Evolutionary conservation across 1,284 basidiomycete genomes (phyloP).

Genomic region (Mycosarcoma mackinlayi): DNA sequence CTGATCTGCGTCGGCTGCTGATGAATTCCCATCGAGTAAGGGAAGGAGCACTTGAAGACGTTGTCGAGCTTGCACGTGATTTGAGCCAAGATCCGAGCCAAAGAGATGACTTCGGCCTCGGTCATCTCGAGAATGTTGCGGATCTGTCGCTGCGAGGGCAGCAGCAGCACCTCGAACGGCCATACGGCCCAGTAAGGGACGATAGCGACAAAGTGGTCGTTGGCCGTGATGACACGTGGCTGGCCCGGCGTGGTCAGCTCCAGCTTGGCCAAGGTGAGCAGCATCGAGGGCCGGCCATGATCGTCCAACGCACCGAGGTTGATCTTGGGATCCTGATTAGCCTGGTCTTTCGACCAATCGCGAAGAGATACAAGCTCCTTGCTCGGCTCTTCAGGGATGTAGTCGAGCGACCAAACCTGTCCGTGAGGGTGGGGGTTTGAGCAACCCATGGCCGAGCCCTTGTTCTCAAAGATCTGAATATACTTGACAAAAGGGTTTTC

Average conservation of each 20-base stretch:
- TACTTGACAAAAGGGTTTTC: conserved; percentile 66
- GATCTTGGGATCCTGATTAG: conserved; percentile 25
- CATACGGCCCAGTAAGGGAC: conserved; percentile 97
- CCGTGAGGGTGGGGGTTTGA: conserved; percentile 96
- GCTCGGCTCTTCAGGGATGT: conserved; percentile 62
- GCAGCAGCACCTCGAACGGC: conserved; percentile 85
- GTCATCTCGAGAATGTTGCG: conserved; percentile 52
- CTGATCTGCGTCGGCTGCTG: conserved; percentile 76
- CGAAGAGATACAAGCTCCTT: conserved; percentile 53
- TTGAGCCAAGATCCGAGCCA: conserved; percentile 71
- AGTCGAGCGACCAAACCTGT: conserved; percentile 80
- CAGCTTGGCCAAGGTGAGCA: conserved; percentile 84
- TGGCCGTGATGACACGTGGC: conserved; percentile 76
- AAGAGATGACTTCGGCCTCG: conserved; percentile 33
- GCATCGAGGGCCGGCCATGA: conserved; percentile 76
- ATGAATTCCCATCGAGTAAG: conserved; percentile 92
- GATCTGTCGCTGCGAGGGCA: conserved; percentile 55
- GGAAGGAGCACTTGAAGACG: conserved; percentile 77
- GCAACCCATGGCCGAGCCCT: conserved; percentile 94
- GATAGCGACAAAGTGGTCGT: conserved; percentile 84
- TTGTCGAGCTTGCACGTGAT: conserved; percentile 64
- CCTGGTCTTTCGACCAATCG: conserved; percentile 49
- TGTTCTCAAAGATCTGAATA: conserved; percentile 77
- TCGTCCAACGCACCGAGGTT: conserved; percentile 73
- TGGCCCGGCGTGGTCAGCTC: conserved; percentile 74